Base-by-base conservation (phyloP, 768 basidiomycete genomes). In the Scleroderma bovista region DNA sequence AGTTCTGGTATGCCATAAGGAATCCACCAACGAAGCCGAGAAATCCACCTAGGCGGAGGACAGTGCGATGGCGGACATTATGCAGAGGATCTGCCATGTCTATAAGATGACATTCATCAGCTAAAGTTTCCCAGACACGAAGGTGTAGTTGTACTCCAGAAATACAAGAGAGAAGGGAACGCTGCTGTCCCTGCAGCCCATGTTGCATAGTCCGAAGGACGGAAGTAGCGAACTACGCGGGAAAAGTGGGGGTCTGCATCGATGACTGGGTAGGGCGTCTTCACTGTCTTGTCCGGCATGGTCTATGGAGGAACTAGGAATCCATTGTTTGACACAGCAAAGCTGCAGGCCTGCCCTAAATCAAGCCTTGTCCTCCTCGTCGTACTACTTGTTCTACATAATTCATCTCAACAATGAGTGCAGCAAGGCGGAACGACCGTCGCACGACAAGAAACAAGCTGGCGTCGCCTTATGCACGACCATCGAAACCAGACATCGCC, bases 11-110 rank as follows among this genome's bases (percentile, higher is more conserved):
- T 9, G 94, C 91, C 47, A 95, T 65, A 61, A 97, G 66, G 79
- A 97, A 98, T 17, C 95, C 95, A 11, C 88, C 93, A 47, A 82
- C 64, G 69, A 94, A 89, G 10, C 95, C 95, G 43, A 97, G 70
- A 57, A 87, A 68, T 9, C 86, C 87, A 33, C 84, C 84, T 11
- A 87, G 66, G 49, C 75, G 70, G 40, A 76, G 64, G 49, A 69
- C 65, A 0, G 72, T 68, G 48, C 69, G 68, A 44, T 74, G 59
- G 48, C 63, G 68, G 55, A 66, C 10, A 54, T 66, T 70, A 36
- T 62, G 63, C n/a, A 65, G 29, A 7, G 72, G 70, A 52, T 79
- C 76, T 23, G 74, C 73, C 64, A 73, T 68, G 52, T 78, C 78
- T 78, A 54, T 23, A 47, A 51, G 42, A 36, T 7, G 49, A 47